Conservation (phyloP, 257 asterid species). For the Gentiana straminea region DNA sequence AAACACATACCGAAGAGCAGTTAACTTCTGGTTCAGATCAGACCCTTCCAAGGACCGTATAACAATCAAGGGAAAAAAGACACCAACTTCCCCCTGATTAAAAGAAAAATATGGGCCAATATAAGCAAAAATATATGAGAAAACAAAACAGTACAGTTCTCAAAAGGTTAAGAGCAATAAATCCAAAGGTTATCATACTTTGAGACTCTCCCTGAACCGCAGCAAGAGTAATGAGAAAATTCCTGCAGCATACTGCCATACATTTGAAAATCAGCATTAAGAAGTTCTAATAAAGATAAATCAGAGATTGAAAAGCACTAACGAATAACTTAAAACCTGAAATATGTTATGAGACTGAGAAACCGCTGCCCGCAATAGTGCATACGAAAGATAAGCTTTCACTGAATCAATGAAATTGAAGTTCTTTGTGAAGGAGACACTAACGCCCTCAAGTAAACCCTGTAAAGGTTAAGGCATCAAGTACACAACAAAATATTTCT, state of each 20-base stretch:
- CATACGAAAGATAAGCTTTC: constrained; percentile 91
- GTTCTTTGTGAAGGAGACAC: constrained; percentile 64
- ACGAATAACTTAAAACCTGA: constrained; percentile 43
- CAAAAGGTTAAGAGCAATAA: constrained; percentile 10
- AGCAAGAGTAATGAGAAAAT: constrained; percentile 72
- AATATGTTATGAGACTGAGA: constrained; percentile 64
- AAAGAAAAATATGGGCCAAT: constrained; percentile 8
- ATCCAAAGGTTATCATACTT: constrained; percentile 34
- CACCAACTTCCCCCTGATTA: constrained; percentile 88
- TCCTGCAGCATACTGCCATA: constrained; percentile 77
- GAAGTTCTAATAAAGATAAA: constrained; percentile 4
- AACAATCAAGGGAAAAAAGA: constrained; percentile 89
- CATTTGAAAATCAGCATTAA: constrained; percentile 3
- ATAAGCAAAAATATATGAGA: background rate
- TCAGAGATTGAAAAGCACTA: constrained; percentile 5
- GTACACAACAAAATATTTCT: background rate
- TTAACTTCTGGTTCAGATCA: constrained; percentile 65
- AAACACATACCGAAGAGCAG: constrained; percentile 72
- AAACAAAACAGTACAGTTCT: constrained; percentile 9
- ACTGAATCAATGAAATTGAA: constrained; percentile 77
- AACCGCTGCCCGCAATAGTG: constrained; percentile 79
- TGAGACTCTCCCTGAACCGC: constrained; percentile 91
- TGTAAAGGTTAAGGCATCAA: constrained; percentile 17
- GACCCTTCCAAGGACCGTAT: constrained; percentile 81
- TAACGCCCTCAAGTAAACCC: constrained; percentile 89